These are phyloP conservation scores for Cucumis melo DNA, from an alignment of 306 rosid genomes.

Conservation along the genomic window DNA sequence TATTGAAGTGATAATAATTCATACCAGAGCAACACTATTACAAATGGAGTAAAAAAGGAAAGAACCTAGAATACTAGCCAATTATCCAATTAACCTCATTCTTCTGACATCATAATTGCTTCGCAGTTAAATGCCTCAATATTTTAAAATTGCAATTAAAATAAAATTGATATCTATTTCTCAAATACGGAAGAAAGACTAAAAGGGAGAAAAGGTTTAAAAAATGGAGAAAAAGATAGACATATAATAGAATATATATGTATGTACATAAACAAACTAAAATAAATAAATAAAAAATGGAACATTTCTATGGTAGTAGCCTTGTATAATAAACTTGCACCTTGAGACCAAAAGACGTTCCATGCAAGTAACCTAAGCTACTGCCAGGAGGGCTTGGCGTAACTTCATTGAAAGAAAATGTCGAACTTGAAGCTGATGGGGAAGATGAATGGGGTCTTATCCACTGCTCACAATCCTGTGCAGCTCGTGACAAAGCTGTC, in stretches of 20 bases:
- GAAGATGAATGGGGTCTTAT: conserved; percentile 43
- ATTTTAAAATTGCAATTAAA: background rate
- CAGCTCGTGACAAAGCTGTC: conserved; percentile 72
- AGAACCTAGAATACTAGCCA: no score
- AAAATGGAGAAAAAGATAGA: background rate
- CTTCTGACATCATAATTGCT: no score
- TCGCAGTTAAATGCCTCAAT: background rate
- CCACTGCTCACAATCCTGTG: conserved; percentile 87
- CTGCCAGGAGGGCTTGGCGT: conserved; percentile 50
- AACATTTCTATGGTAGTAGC: background rate
- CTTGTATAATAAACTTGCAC: conserved; percentile 22
- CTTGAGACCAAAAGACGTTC: conserved; percentile 65
- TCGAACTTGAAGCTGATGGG: conserved; percentile 33
- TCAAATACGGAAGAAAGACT: background rate
- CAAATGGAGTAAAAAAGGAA: no score
- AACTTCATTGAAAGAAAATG: conserved; percentile 49
- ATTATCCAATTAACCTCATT: no score
- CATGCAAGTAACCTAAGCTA: conserved; percentile 36
- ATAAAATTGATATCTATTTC: background rate
- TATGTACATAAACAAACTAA: background rate
- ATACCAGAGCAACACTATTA: no score
- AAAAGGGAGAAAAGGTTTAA: background rate
- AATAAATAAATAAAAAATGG: background rate
- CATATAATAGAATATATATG: no score
- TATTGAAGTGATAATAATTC: no score